Percentiles rank a stretch among this genome's conserved stretches.
These are phyloP conservation scores for Solanum hybrid DNA, from an alignment of 305 asterid genomes.

Conservation along the genomic window DNA sequence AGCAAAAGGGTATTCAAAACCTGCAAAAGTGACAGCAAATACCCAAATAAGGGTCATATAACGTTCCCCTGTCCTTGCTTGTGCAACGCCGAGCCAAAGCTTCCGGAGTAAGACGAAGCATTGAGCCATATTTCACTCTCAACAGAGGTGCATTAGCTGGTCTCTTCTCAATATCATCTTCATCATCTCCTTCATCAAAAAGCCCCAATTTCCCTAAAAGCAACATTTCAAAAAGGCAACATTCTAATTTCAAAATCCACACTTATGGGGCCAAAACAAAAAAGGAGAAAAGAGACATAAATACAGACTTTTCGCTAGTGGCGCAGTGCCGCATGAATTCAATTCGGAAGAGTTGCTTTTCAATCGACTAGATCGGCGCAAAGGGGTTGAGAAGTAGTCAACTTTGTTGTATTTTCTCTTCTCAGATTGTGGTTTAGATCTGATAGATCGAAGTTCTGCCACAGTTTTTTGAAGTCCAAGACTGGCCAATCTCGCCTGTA, in stretches of 20 bases:
- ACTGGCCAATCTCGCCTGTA: conserved; percentile 58
- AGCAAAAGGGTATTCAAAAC: conserved; percentile 18
- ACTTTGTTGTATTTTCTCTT: conserved; percentile 31
- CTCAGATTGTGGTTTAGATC: conserved; percentile 35
- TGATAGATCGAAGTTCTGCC: conserved; percentile 39
- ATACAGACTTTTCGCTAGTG: conserved; percentile 24
- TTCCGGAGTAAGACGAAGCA: conserved; percentile 27
- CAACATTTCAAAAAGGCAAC: not conserved
- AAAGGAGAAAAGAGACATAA: not conserved
- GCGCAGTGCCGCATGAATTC: not conserved
- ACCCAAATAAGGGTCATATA: conserved; percentile 66
- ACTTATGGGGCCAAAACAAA: not conserved
- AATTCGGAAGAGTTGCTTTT: conserved; percentile 1
- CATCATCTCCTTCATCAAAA: conserved; percentile 16
- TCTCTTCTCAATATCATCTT: conserved; percentile 18
- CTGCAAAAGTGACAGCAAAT: conserved; percentile 92
- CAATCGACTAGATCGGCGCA: conserved; percentile 66
- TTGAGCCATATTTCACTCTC: conserved; percentile 19
- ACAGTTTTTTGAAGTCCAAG: conserved; percentile 50
- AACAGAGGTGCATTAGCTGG: conserved; percentile 18
- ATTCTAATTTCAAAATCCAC: not conserved
- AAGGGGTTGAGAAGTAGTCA: conserved; percentile 37
- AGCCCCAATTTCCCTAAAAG: conserved; percentile 21
- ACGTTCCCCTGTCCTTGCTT: conserved; percentile 59
- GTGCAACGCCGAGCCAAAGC: conserved; percentile 45